These are phyloP conservation scores for Pythium volutum DNA, from an alignment of 352 stramenopile genomes.

Conservation along the genomic window DNA sequence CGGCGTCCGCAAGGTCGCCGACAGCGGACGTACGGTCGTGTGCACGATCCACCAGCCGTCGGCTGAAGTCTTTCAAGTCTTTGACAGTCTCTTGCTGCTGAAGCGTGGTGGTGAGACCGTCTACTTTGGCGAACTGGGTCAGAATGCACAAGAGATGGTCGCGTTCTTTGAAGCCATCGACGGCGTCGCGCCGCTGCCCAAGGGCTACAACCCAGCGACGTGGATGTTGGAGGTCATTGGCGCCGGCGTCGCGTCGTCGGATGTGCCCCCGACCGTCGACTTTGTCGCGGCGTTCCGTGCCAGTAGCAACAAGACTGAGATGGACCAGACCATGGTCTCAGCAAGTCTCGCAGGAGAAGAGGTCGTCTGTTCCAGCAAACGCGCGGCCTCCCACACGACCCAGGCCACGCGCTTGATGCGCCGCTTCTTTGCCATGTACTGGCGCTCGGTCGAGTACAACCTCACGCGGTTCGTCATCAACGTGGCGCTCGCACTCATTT, in stretches of 20 bases:
- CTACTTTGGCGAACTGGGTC: too few relatives aligned
- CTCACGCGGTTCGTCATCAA: conserved; percentile 71
- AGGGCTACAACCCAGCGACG: too few relatives aligned
- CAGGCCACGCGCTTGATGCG: conserved; percentile 49
- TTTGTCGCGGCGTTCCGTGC: conserved; percentile 37
- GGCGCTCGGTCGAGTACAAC: conserved; percentile 86
- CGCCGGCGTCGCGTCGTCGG: too few relatives aligned
- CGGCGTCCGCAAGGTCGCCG: conserved; percentile 75
- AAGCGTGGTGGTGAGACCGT: too few relatives aligned
- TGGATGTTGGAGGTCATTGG: too few relatives aligned
- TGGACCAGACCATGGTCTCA: conserved; percentile 25
- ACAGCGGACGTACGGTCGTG: conserved; percentile 64
- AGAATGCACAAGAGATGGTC: too few relatives aligned
- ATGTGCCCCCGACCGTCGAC: conserved; percentile 8
- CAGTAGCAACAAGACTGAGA: conserved; percentile 28
- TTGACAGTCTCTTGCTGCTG: too few relatives aligned
- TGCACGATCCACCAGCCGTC: conserved; percentile 88
- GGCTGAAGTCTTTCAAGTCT: neutral
- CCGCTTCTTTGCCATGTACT: conserved; percentile 61
- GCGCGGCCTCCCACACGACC: conserved; percentile 17
- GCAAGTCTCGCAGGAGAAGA: conserved; percentile 35
- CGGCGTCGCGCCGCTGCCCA: too few relatives aligned
- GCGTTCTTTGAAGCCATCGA: too few relatives aligned
- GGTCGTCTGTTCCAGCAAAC: conserved; percentile 31
- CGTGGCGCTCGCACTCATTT: conserved; percentile 73